Percentiles rank a stretch among this genome's conserved stretches.
Conservation (phyloP, 1,139 yeast genomes). For the Magnusiomyces clavatus region DNA sequence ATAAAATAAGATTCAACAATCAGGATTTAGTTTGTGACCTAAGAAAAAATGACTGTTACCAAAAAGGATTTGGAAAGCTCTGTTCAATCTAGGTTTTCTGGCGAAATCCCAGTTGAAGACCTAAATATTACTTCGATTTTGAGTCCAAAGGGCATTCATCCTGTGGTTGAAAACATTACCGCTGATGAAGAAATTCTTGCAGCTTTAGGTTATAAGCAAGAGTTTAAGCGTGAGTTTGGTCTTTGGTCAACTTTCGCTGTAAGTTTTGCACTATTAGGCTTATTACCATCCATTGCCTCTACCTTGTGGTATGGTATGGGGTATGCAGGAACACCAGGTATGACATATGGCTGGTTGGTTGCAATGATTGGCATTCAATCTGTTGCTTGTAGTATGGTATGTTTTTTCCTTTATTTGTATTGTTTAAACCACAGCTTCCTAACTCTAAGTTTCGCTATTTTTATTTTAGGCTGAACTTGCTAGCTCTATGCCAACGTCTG, state of each 20-base stretch:
- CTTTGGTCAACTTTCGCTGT: constrained; percentile 57
- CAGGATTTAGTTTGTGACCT: no score
- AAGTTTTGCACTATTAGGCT: constrained; percentile 60
- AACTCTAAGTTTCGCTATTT: no score
- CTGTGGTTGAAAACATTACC: constrained; percentile 22
- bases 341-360: constrained; percentile 56
- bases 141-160: constrained; percentile 20
- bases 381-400: constrained; percentile 43
- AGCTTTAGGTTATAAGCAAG: constrained; percentile 67
- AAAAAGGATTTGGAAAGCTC: constrained; percentile 42
- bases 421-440: no score
- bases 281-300: constrained; percentile 52
- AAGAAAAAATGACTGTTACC: no score
- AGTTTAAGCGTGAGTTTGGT: constrained; percentile 54
- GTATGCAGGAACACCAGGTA: constrained; percentile 50
- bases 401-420: no score
- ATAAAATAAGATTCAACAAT: no score
- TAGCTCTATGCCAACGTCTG: constrained; percentile 57
- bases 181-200: constrained; percentile 26
- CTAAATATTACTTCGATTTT: constrained; percentile 22
- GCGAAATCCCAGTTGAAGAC: constrained; percentile 22
- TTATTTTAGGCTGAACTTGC: constrained; percentile 41
- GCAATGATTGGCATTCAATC: constrained; percentile 44
- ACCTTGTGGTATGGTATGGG: constrained; percentile 38
- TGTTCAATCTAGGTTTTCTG: constrained; percentile 24